These are phyloP conservation scores for Bocquillonia castaneifolia DNA, from an alignment of 441 rosid genomes.

Conservation along the genomic window DNA sequence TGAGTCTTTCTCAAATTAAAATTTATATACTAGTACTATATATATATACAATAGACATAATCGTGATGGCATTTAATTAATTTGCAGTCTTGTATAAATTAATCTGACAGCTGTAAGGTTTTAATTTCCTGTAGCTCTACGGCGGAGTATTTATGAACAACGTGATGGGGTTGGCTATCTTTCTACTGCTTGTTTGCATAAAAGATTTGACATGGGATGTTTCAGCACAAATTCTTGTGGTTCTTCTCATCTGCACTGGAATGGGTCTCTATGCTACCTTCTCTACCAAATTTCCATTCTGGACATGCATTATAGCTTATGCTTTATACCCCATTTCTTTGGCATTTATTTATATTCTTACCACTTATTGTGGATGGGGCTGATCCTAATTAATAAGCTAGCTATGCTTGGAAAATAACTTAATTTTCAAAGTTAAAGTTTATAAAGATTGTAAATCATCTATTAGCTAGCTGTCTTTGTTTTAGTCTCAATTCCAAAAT, in stretches of 20 bases:
- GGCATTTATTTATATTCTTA: conserved; percentile 45
- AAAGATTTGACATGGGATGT: conserved; percentile 51
- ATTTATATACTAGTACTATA: background rate
- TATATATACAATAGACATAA: too few species aligned
- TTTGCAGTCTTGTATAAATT: too few species aligned
- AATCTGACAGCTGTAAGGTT: background rate
- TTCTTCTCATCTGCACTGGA: conserved; percentile 41
- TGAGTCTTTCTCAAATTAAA: background rate
- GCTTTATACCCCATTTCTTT: conserved; percentile 57
- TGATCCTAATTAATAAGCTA: background rate
- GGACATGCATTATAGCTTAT: conserved; percentile 48
- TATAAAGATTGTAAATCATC: too few species aligned
- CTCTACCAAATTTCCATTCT: conserved; percentile 41
- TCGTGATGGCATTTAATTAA: too few species aligned
- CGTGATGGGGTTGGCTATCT: conserved; percentile 46
- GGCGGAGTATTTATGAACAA: conserved; percentile 62
- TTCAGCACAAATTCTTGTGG: conserved; percentile 49
- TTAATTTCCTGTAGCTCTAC: conserved; percentile 46
- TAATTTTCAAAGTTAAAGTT: too few species aligned
- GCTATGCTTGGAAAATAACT: too few species aligned
- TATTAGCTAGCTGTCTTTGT: too few species aligned
- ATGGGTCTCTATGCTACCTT: conserved; percentile 46
- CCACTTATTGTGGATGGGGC: conserved; percentile 35
- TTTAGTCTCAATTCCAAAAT: too few species aligned
- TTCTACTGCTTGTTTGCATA: conserved; percentile 47